These are phyloP conservation scores for Wickerhamomyces bisporus DNA, from an alignment of 805 yeast genomes.

Conservation along the genomic window DNA sequence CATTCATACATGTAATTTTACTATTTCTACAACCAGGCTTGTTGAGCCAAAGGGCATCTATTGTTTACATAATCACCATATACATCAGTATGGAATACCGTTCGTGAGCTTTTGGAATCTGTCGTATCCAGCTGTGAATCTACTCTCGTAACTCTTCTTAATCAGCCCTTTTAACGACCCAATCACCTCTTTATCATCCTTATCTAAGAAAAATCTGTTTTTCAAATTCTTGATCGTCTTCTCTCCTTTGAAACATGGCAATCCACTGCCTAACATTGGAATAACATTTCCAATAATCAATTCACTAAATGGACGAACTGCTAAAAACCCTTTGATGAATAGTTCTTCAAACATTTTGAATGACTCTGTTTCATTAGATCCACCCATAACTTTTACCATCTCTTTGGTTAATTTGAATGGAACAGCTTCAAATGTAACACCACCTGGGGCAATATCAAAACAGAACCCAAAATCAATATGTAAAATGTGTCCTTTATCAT, in stretches of 20 bases:
- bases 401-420: slow-evolving; percentile 96
- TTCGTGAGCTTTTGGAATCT: slow-evolving; percentile 95
- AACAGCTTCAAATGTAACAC: slow-evolving; percentile 96
- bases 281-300: slow-evolving; percentile 76
- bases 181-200: slow-evolving; percentile 83
- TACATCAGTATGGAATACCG: slow-evolving; percentile 80
- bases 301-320: slow-evolving; percentile 84
- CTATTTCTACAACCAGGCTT: too few species aligned
- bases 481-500: slow-evolving; percentile 87
- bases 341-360: slow-evolving; percentile 92
- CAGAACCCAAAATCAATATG: slow-evolving; percentile 99
- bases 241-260: slow-evolving; percentile 89
- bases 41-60: too few species aligned
- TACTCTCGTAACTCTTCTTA: slow-evolving; percentile 76
- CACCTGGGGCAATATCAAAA: slow-evolving; percentile 98
- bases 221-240: slow-evolving; percentile 75
- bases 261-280: slow-evolving; percentile 93
- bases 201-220: slow-evolving; percentile 73
- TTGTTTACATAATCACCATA: too few species aligned
- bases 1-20: too few species aligned
- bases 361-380: slow-evolving; percentile 75
- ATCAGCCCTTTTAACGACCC: slow-evolving; percentile 69
- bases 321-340: slow-evolving; percentile 87
- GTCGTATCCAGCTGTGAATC: slow-evolving; percentile 91
- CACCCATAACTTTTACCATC: slow-evolving; percentile 97